Evolutionary conservation across 2,329 filamentous ascomycete genomes (phyloP).

Genomic region (Fusarium albidum): DNA sequence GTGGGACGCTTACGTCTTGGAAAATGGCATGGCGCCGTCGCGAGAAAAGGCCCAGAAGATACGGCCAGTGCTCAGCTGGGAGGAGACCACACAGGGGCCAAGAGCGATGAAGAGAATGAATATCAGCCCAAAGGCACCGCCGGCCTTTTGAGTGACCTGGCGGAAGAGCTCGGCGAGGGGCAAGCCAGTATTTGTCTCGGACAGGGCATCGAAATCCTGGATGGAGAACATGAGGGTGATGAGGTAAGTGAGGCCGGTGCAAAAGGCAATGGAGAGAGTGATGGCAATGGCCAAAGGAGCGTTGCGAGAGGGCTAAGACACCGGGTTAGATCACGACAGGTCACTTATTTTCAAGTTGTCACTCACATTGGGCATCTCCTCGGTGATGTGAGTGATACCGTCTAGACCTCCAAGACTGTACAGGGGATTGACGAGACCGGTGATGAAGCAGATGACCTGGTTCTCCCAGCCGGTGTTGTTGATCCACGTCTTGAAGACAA

Average conservation of each 20-base stretch:
- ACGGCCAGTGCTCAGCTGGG: slow-evolving; percentile 45
- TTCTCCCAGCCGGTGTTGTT: slow-evolving; percentile 62
- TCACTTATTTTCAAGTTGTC: neutral
- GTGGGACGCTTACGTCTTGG: slow-evolving; percentile 32
- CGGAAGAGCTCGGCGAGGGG: slow-evolving; percentile 56
- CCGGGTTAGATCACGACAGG: neutral
- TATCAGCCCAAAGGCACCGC: slow-evolving; percentile 51
- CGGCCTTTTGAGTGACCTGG: slow-evolving; percentile 50
- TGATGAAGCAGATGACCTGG: slow-evolving; percentile 59
- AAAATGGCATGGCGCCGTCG: slow-evolving; percentile 52
- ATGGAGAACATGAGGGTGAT: slow-evolving; percentile 61
- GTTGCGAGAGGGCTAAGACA: slow-evolving; percentile 45
- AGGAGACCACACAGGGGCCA: slow-evolving; percentile 51
- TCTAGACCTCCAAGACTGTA: slow-evolving; percentile 58
- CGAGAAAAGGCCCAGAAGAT: slow-evolving; percentile 54
- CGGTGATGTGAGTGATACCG: slow-evolving; percentile 58
- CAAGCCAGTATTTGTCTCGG: slow-evolving; percentile 51
- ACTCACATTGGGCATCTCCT: slow-evolving; percentile 60
- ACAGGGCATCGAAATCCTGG: slow-evolving; percentile 54
- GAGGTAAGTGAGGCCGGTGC: slow-evolving; percentile 58
- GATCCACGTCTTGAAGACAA: slow-evolving; percentile 61
- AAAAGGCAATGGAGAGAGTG: slow-evolving; percentile 59
- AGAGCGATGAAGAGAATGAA: slow-evolving; percentile 54
- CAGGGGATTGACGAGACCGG: slow-evolving; percentile 57
- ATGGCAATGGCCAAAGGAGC: slow-evolving; percentile 50